These are phyloP conservation scores for Pichia gijzeniarum DNA, from an alignment of 805 yeast species.

Conservation along the genomic window DNA sequence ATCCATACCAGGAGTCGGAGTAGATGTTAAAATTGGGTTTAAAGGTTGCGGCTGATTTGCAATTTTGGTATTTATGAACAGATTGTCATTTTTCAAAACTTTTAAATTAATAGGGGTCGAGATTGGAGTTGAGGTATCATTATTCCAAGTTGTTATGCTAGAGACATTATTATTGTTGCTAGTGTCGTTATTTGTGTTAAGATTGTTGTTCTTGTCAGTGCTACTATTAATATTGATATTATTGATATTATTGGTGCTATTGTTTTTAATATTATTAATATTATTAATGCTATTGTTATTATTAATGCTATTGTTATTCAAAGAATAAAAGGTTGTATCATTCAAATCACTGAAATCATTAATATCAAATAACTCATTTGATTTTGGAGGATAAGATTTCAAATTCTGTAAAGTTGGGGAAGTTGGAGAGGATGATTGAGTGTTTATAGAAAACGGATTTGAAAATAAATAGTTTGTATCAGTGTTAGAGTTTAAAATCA, in stretches of 20 bases:
- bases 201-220: too few species aligned
- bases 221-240: too few species aligned
- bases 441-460: slow-evolving; percentile 5
- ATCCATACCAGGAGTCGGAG: slow-evolving; percentile 8
- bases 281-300: too few species aligned
- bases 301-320: background rate
- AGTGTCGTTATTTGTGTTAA: too few species aligned
- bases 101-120: slow-evolving; percentile 12
- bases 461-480: slow-evolving; percentile 3
- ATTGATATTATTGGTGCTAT: too few species aligned
- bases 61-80: slow-evolving; percentile 1
- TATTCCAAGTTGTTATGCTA: slow-evolving; percentile 11
- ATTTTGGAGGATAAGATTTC: background rate
- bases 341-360: background rate
- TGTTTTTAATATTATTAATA: too few species aligned
- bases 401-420: slow-evolving; percentile 4
- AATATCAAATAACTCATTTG: slow-evolving; percentile 1
- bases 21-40: background rate
- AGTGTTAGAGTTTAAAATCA: slow-evolving; percentile 7
- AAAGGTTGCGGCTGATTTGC: too few species aligned
- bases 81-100: slow-evolving; percentile 10
- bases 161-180: too few species aligned
- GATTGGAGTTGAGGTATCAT: slow-evolving; percentile 10
- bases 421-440: slow-evolving; percentile 8
- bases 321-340: background rate